Base-by-base conservation (phyloP, 768 basidiomycete genomes). In the Rhizopogon salebrosus region DNA sequence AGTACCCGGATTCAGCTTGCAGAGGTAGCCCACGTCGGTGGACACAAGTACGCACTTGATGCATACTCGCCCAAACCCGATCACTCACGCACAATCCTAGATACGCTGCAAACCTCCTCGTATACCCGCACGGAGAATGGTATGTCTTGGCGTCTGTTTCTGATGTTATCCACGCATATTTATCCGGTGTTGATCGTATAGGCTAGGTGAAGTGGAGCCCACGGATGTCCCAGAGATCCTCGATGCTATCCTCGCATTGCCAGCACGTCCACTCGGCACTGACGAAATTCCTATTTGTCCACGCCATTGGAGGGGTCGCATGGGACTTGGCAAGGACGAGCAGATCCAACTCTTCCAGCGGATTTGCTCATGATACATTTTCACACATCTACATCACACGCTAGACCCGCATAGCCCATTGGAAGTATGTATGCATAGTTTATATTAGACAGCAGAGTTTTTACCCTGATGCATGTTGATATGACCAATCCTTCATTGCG, bases 11-110 rank as follows among this genome's bases (percentile, higher is more conserved):
- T 75, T 22, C 64, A 64, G 40, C 71, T 92, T 2, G 80, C 80
- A 3, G 82, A 89, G 57, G 79, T 85, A 6, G 86, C 79, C 2
- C 91, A 94, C 66, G 83, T 94, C 48, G 91, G 92, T 1, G 89
- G 89, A 23, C 91, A 94, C 68, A 77, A 88, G 90, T 89, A 62
- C 63, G 84, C 75, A 7, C 20, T 49, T 24, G 23, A 40, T 31
- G 23, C 40, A 48, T 4, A 18, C 41, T 22, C 40, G 18, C 55
- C 23, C 31, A 11, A 22, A 22, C 24, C 39, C 9, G 3, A 49
- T n/a, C 10, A 37, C 54, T 41, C 58, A 52, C 49, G 31, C 18
- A 34, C 54, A 50, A n/a, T 31, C 16, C 27, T 38, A 87, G 85
- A 62, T 80, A 81, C 58, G 87, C 87, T 3, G 86, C 83, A 1